These are phyloP conservation scores for Polygonum aviculare DNA, from an alignment of 148 eudicot species.

Conservation along the genomic window DNA sequence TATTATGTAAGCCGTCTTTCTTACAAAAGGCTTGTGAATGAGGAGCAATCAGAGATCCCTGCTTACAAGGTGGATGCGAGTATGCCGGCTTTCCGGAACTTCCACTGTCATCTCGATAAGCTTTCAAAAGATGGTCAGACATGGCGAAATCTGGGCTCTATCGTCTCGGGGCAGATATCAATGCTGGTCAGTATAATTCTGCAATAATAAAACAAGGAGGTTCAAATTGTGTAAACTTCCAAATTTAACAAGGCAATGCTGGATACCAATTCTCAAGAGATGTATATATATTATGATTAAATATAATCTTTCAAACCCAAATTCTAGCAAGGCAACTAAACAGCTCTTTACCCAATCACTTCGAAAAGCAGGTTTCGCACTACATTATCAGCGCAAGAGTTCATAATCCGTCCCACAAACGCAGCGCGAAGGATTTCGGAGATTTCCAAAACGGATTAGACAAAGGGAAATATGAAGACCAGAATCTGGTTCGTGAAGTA, in stretches of 20 bases:
- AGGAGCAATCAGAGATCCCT: not conserved
- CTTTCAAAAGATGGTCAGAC: not conserved
- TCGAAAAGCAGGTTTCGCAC: not conserved
- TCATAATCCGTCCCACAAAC: not conserved
- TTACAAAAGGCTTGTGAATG: not conserved
- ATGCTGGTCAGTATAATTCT: not conserved
- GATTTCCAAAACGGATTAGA: not conserved
- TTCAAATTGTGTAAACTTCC: not conserved
- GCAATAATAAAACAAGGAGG: not conserved
- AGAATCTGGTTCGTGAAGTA: not conserved
- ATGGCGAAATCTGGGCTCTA: not conserved
- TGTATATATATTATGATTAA: not conserved
- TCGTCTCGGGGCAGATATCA: not conserved
- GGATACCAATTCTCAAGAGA: not conserved
- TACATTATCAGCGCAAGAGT: not conserved
- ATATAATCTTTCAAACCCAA: not conserved
- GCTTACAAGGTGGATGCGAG: not conserved
- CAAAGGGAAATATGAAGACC: not conserved
- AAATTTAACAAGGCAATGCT: not conserved
- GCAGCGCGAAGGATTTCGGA: not conserved
- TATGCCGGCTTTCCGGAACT: not conserved
- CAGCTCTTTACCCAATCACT: not conserved
- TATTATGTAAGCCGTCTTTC: not conserved
- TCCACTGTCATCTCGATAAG: not conserved
- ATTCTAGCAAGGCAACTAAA: not conserved